Evolutionary conservation across 192 early-diverging fungal genomes (phyloP).

Genomic region (Umbelopsis vinacea): DNA sequence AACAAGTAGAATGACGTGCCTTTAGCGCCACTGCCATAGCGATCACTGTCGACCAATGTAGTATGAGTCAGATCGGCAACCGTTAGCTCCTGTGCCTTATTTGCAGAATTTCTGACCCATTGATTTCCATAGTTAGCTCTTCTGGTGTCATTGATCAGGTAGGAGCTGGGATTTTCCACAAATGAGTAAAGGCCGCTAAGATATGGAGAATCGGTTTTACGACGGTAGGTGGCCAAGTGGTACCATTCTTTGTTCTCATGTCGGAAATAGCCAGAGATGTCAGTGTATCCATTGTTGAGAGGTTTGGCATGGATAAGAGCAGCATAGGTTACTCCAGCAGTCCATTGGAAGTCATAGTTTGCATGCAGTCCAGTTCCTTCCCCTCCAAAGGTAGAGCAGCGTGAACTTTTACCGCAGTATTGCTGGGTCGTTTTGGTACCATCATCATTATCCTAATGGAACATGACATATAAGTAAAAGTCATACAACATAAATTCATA

Average conservation of each 20-base stretch:
- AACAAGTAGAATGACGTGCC: neutral
- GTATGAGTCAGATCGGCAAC: neutral
- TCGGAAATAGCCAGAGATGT: conserved; percentile 12
- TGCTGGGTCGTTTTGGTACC: conserved; percentile 5
- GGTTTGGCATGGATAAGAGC: neutral
- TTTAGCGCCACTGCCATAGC: neutral
- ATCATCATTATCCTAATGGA: neutral
- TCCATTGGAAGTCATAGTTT: conserved; percentile 12
- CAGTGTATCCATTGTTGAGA: neutral
- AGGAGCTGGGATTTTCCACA: neutral
- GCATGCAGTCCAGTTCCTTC: conserved; percentile 30
- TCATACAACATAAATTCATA: no score
- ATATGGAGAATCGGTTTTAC: neutral
- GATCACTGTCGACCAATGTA: neutral
- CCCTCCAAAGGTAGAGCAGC: conserved; percentile 26
- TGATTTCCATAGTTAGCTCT: conserved; percentile 5
- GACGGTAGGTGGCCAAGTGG: conserved; percentile 5
- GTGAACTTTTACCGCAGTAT: neutral
- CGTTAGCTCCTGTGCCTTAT: neutral
- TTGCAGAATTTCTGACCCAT: neutral
- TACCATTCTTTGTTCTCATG: conserved; percentile 8
- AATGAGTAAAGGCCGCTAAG: conserved; percentile 3
- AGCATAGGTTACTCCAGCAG: conserved; percentile 8
- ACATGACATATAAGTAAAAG: no score
- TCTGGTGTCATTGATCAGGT: neutral